Evolutionary conservation across 2,329 filamentous ascomycete species (phyloP).

Genomic region (Aureobasidium namibiae): DNA sequence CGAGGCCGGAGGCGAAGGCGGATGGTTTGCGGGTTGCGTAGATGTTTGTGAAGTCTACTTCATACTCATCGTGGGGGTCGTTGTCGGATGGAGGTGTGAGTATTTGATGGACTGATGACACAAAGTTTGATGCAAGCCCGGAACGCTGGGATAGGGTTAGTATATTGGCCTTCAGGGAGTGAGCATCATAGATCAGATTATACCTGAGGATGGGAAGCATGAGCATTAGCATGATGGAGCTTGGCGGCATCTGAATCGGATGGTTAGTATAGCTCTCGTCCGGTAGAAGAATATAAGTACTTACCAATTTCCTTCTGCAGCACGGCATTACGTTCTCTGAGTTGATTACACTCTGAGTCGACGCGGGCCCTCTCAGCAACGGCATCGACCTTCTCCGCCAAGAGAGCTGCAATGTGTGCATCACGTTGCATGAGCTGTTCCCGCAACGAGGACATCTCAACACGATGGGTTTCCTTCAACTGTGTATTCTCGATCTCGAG

Average conservation of each 20-base stretch:
- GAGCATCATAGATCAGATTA: too few relatives aligned
- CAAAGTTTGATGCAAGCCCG: neutral
- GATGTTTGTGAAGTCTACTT: constrained; percentile 16
- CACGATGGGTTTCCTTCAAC: constrained; percentile 39
- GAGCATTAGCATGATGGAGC: neutral
- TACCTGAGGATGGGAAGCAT: neutral
- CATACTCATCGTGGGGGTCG: constrained; percentile 1
- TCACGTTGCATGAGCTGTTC: neutral
- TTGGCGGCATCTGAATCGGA: neutral
- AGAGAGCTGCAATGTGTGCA: neutral
- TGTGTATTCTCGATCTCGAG: constrained; percentile 39
- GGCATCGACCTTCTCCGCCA: neutral
- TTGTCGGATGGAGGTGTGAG: constrained; percentile 14
- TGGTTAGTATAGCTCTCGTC: neutral
- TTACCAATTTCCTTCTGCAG: constrained; percentile 6
- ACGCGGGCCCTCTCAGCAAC: neutral
- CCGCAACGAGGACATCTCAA: neutral
- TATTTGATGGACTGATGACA: neutral
- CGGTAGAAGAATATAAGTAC: neutral
- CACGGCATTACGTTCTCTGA: neutral
- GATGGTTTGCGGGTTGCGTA: constrained; percentile 8
- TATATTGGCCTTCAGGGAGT: neutral
- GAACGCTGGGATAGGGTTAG: neutral
- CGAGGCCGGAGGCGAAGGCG: neutral
- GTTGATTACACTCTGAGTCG: neutral